Base-by-base conservation (phyloP, 2,329 filamentous ascomycete species). In the Neoascochyta sp. region DNA sequence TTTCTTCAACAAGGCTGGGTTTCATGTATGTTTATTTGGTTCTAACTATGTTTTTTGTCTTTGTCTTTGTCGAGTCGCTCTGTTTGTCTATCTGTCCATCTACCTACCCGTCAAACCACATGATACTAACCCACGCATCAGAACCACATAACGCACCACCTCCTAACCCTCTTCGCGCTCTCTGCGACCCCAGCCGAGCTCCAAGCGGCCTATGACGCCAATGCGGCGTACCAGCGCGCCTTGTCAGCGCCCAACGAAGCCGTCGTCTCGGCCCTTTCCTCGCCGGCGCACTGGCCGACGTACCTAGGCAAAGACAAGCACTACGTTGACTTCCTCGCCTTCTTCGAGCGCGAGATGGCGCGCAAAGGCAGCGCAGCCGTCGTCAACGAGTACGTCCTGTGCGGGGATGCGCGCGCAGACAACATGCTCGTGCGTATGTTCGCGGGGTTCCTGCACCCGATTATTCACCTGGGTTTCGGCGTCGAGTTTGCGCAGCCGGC, bases 401-500 rank as follows among this genome's bases (percentile, higher is more conserved):
- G 74, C 3, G 75, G 74, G 2, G 75, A 81, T 32, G 73, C 78
- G 23, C 65, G 71, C 23, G 79, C 81, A 4, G 76, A 88, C 21
- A 78, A 81, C 39, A 67, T 95, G 69, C 64, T 89, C 3, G 68
- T 71, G 2, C 72, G 87, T 11, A 65, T 90, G 51, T 87, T 77
- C 52, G 74, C 73, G 10, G 80, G 83, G 0, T 74, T 90, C 41
- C 47, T 88, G 2, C 86, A 94, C 52, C 86, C 87, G 2, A 65
- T 92, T 10, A 89, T 95, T 41, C 86, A 94, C 55, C 73, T 94
- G 12, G 84, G 87, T 27, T 94, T 87, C 54, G 88, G 84, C 4
- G 57, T 95, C 19, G 87, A 94, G 56, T 94, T 87, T 67, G 60
- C 74, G 7, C 86, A 94, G 54, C 86, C 86, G 2, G 83, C 83